Evolutionary conservation across 306 rosid genomes (phyloP).

Genomic region (Erythrophleum fordii): DNA sequence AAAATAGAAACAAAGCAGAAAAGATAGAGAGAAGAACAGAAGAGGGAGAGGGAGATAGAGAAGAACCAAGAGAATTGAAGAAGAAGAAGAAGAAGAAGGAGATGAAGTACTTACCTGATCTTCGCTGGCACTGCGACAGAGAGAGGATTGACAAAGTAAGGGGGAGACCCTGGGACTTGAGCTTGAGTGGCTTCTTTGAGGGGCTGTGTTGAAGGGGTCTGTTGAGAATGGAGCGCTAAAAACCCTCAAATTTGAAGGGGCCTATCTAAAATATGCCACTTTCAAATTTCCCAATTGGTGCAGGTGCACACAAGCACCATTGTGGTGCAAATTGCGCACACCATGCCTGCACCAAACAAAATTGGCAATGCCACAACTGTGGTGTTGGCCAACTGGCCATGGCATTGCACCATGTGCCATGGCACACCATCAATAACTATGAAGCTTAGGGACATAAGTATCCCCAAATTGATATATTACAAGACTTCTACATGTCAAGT

Average conservation of each 20-base stretch:
- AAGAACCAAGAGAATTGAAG: neutral
- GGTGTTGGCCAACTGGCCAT: neutral
- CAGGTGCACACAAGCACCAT: neutral
- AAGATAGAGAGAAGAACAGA: neutral
- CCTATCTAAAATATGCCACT: neutral
- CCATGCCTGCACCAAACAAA: neutral
- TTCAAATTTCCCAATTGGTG: slow-evolving; percentile 3
- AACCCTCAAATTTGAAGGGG: slow-evolving; percentile 5
- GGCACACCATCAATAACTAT: neutral
- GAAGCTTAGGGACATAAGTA: neutral
- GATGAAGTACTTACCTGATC: neutral
- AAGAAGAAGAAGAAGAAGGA: neutral
- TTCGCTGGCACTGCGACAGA: neutral
- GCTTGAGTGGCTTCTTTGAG: neutral
- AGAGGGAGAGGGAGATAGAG: neutral
- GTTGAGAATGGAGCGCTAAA: neutral
- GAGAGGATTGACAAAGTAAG: neutral
- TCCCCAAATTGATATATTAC: neutral
- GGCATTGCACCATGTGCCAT: neutral
- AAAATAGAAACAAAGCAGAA: neutral
- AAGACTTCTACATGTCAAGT: neutral
- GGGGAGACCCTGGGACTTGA: slow-evolving; percentile 1
- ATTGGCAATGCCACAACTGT: neutral
- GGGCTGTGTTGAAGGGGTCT: neutral
- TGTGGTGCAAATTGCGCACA: neutral